These are phyloP conservation scores for Coelastrella sp. DNA, from an alignment of 139 green algal species.

Conservation along the genomic window DNA sequence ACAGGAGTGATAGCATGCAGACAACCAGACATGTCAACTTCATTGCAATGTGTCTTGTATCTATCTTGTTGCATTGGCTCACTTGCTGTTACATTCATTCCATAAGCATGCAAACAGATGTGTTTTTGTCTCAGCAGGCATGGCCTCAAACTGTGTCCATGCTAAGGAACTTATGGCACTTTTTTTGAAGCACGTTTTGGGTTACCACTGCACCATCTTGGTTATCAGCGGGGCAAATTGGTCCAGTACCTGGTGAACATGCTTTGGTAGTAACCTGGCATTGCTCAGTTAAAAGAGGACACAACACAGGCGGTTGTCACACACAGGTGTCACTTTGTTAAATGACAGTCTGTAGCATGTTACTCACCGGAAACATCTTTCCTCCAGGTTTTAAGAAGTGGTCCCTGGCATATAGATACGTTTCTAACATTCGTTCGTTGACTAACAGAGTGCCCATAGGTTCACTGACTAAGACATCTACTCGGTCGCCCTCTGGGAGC, in stretches of 20 bases:
- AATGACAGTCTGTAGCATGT: background rate
- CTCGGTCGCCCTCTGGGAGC: constrained; percentile 69
- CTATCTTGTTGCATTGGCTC: background rate
- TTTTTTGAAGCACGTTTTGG: too few relatives aligned
- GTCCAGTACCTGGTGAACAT: too few relatives aligned
- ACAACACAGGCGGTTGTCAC: background rate
- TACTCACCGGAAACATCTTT: constrained; percentile 91
- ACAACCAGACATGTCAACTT: background rate
- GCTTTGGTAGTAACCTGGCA: too few relatives aligned
- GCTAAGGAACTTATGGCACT: too few relatives aligned
- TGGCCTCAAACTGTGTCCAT: too few relatives aligned
- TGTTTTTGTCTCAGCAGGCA: too few relatives aligned
- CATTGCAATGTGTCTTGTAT: background rate
- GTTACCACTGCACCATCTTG: too few relatives aligned
- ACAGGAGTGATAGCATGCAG: background rate
- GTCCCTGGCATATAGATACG: constrained; percentile 93
- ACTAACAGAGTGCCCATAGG: constrained; percentile 97
- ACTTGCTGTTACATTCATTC: too few relatives aligned
- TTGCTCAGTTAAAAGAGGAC: too few relatives aligned
- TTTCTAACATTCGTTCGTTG: constrained; percentile 98
- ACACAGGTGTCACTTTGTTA: background rate
- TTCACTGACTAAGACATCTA: constrained; percentile 87
- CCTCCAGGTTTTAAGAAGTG: constrained; percentile 92
- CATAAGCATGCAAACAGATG: too few relatives aligned
- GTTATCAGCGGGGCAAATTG: too few relatives aligned